These are phyloP conservation scores for Withania somnifera DNA, from an alignment of 305 asterid species.

Conservation along the genomic window DNA sequence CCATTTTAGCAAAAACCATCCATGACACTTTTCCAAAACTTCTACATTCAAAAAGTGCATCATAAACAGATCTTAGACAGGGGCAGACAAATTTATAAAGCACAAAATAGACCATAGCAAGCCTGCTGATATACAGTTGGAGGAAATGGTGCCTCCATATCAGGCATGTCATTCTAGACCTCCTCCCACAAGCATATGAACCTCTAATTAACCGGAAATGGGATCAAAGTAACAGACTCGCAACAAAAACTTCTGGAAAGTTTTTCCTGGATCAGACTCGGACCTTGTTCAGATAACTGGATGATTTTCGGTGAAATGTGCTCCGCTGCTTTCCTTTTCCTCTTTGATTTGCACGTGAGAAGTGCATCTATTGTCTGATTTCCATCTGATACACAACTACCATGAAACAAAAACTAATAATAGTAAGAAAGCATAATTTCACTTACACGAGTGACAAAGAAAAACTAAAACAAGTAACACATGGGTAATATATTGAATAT, in stretches of 20 bases:
- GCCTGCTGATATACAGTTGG: background rate
- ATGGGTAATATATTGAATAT: background rate
- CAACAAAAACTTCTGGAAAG: conserved; percentile 1
- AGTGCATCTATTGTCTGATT: conserved; percentile 80
- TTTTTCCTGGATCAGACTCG: background rate
- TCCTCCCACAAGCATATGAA: background rate
- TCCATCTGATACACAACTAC: conserved; percentile 82
- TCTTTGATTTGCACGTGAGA: conserved; percentile 72
- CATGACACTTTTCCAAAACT: background rate
- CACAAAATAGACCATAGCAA: background rate
- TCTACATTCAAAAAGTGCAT: background rate
- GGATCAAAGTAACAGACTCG: background rate
- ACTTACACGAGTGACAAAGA: background rate
- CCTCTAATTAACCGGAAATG: background rate
- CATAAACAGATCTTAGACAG: background rate
- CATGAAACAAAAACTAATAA: conserved; percentile 17
- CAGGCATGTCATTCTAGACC: background rate
- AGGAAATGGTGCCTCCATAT: background rate
- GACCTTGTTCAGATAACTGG: conserved; percentile 45
- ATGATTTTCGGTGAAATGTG: conserved; percentile 25
- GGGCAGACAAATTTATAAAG: background rate
- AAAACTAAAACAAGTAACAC: background rate
- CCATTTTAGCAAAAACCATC: background rate
- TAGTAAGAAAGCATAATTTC: background rate
- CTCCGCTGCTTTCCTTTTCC: conserved; percentile 64